Evolutionary conservation across 345 rosid genomes (phyloP), one percentile per base, ranked within the genome.

Genomic region (Clarkia xantiana): DNA sequence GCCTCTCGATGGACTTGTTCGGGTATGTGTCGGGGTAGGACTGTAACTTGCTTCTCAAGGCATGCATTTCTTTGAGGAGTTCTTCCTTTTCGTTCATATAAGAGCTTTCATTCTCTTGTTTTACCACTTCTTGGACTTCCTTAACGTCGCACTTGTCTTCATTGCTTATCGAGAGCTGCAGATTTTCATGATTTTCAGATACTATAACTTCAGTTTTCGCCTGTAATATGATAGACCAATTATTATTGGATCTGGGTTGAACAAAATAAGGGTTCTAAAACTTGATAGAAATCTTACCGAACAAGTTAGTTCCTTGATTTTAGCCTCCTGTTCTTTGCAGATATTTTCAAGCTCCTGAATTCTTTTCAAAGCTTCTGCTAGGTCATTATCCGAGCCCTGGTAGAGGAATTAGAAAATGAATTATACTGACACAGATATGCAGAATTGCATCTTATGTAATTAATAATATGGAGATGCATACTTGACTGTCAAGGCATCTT

Each of bases 61-160:
- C 73, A 57, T 84, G 78, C 44, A 81, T 86, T 73, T 84, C 98
- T 70, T 64, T 55, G 40, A 91, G 82, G 56, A 91, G 79, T 54
- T 71, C 81, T 72, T 82, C 95, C 68, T 79, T 91, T 73, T 91
- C 86, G 34, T 64, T 71, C 36, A 42, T 14, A 67, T 76, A 29
- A 41, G 50, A 55, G 55, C 47, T 64, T 15, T 44, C 60, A 45
- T 59, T 29, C 55, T 47, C 56, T 47, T 23, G 52, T 53, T 61
- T 59, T 49, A 22, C 29, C 67, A 57, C 76, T 51, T 77, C 77
- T 47, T 42, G 67, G 49, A 76, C 65, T 67, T 82, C 77, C 55
- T 75, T 75, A 36, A 72, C 63, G 47, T 78, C 80, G 62, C 64
- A 67, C 46, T 63, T 59, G 29, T 56, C 59, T 60, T 65, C 68